Conservation (phyloP, 352 stramenopile genomes). For the Phytopythium montanum region DNA sequence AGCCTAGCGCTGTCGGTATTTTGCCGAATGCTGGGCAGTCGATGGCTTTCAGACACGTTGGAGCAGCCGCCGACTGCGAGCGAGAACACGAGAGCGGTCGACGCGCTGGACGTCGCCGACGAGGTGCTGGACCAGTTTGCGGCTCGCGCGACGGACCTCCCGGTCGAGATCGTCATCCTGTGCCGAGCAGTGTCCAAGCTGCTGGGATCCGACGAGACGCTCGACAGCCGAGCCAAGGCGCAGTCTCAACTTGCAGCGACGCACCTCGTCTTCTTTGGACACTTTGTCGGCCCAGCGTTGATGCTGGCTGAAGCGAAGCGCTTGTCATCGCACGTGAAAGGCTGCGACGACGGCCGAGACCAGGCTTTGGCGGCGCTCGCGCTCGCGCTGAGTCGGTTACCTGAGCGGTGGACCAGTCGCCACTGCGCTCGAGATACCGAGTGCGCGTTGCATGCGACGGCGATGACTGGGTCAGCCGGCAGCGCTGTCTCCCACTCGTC, state of each 20-base stretch:
- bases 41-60: slow-evolving; percentile 28
- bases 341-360: neutral
- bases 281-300: slow-evolving; percentile 56
- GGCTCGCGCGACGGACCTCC: slow-evolving; percentile 21
- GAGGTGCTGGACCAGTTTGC: slow-evolving; percentile 28
- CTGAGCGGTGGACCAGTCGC: neutral
- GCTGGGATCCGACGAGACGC: slow-evolving; percentile 4
- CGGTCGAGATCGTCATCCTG: slow-evolving; percentile 50
- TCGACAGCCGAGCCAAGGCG: neutral
- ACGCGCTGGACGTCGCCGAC: slow-evolving; percentile 10
- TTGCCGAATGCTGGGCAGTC: slow-evolving; percentile 22
- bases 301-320: slow-evolving; percentile 16
- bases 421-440: neutral
- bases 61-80: neutral
- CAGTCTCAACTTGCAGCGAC: slow-evolving; percentile 18
- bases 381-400: slow-evolving; percentile 1
- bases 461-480: neutral
- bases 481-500: neutral
- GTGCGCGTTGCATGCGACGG: neutral
- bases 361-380: neutral
- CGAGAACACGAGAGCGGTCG: neutral
- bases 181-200: slow-evolving; percentile 35
- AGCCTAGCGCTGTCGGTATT: slow-evolving; percentile 29
- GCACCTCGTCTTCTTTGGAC: slow-evolving; percentile 78
- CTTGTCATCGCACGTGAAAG: neutral